phyloP scores from a whole-genome alignment of 805 yeast species.

The Sungouiozyma intestinalis region DNA sequence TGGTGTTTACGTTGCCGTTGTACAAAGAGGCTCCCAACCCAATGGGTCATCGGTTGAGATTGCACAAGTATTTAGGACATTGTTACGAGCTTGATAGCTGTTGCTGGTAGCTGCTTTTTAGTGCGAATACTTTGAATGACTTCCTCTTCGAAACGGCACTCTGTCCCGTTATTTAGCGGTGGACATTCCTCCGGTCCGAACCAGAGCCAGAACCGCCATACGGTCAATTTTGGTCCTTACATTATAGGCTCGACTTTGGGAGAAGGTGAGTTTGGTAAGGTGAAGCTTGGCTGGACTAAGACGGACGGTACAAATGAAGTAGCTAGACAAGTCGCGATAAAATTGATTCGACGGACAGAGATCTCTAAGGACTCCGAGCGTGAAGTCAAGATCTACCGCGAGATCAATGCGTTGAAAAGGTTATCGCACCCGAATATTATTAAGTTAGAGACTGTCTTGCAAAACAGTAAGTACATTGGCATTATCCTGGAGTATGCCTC shows the following conservation, averaged over 20 bases:
- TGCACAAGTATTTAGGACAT: too few species aligned
- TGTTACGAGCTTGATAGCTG: neutral
- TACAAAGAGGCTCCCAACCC: too few species aligned
- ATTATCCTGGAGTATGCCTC: conserved; percentile 94
- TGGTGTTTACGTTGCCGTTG: too few species aligned
- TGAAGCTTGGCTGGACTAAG: conserved; percentile 90
- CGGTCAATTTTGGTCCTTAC: conserved; percentile 81
- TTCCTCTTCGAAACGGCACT: neutral
- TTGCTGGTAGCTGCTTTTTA: neutral
- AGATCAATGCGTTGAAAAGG: conserved; percentile 79
- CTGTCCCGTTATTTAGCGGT: neutral
- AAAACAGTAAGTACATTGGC: conserved; percentile 90
- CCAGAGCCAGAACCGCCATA: conserved; percentile 35
- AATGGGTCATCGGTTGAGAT: too few species aligned
- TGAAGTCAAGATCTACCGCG: conserved; percentile 84
- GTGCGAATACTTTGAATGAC: neutral
- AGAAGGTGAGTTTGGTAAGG: conserved; percentile 98
- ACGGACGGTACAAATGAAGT: conserved; percentile 11
- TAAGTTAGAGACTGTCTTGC: conserved; percentile 81
- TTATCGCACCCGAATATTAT: conserved; percentile 92
- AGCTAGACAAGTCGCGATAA: conserved; percentile 85
- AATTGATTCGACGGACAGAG: conserved; percentile 78
- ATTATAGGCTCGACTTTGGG: conserved; percentile 89
- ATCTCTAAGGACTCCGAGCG: conserved; percentile 79
- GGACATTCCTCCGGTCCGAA: conserved; percentile 1